Conservation (phyloP, 2,329 filamentous ascomycete species). For the Metarhizium anisopliae region DNA sequence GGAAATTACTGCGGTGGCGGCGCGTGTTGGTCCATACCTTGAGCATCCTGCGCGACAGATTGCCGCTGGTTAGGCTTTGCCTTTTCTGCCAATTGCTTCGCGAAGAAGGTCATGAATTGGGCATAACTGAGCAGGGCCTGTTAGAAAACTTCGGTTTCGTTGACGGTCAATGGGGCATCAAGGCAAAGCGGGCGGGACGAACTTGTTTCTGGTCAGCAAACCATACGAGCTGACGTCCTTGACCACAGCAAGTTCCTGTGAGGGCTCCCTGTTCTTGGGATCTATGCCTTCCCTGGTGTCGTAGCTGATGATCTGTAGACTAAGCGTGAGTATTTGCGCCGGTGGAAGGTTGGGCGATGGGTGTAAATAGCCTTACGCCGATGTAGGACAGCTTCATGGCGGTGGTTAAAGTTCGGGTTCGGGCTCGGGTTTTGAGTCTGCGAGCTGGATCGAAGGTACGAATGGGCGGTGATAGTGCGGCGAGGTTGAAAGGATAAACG, state of each 20-base stretch:
- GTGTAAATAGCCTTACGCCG: constrained; percentile 50
- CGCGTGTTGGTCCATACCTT: constrained; percentile 40
- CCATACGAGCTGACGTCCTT: constrained; percentile 72
- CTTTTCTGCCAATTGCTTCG: constrained; percentile 78
- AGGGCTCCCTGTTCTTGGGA: constrained; percentile 46
- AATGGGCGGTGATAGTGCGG: background rate
- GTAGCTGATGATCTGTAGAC: constrained; percentile 67
- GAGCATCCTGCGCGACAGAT: constrained; percentile 62
- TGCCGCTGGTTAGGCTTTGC: constrained; percentile 75
- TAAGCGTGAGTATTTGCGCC: constrained; percentile 2
- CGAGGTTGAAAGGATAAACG: background rate
- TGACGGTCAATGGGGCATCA: background rate
- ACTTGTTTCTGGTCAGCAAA: constrained; percentile 69
- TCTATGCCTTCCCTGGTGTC: constrained; percentile 25
- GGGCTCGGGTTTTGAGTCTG: background rate
- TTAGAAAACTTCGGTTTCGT: constrained; percentile 4
- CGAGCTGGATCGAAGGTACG: background rate
- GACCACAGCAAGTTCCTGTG: constrained; percentile 67
- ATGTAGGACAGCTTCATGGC: constrained; percentile 79
- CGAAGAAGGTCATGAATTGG: constrained; percentile 74
- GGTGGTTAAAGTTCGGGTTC: constrained; percentile 8
- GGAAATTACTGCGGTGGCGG: background rate
- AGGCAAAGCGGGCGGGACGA: constrained; percentile 16
- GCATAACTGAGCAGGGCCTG: constrained; percentile 28
- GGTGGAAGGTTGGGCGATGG: constrained; percentile 7